These are phyloP conservation scores for Yamadazyma atmosphaerica DNA, from an alignment of 1,139 yeast genomes.

Conservation along the genomic window DNA sequence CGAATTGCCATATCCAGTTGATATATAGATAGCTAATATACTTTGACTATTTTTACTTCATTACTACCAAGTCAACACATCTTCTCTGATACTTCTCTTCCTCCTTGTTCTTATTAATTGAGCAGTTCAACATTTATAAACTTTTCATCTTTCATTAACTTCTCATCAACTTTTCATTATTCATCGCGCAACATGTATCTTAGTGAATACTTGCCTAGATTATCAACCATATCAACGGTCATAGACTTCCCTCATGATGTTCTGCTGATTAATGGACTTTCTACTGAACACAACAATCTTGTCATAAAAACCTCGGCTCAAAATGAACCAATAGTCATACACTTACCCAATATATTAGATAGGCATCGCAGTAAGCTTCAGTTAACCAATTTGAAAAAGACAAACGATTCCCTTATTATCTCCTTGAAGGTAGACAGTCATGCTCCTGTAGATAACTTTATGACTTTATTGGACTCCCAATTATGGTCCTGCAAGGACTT, in stretches of 20 bases:
- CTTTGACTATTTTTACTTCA: background rate
- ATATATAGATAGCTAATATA: background rate
- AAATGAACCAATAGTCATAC: background rate
- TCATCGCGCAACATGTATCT: conserved; percentile 27
- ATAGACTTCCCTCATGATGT: conserved; percentile 21
- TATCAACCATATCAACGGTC: conserved; percentile 31
- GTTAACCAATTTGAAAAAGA: conserved; percentile 10
- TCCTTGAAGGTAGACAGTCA: conserved; percentile 10
- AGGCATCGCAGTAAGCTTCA: conserved; percentile 3
- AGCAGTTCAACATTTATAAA: too few relatives aligned
- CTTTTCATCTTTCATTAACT: too few relatives aligned
- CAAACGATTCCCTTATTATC: conserved; percentile 9
- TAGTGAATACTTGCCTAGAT: conserved; percentile 42
- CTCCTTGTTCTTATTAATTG: too few relatives aligned
- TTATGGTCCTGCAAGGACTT: conserved; percentile 46
- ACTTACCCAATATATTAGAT: too few relatives aligned
- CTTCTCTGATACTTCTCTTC: background rate
- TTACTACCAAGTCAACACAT: background rate
- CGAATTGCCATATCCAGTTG: conserved; percentile 9
- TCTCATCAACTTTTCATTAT: too few relatives aligned
- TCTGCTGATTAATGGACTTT: conserved; percentile 10
- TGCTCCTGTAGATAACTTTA: conserved; percentile 18
- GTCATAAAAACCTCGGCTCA: conserved; percentile 1
- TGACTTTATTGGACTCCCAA: conserved; percentile 21
- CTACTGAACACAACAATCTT: conserved; percentile 2